Evolutionary conservation across 2,329 filamentous ascomycete species (phyloP).

Genomic region (Fusarium keratoplasticum): DNA sequence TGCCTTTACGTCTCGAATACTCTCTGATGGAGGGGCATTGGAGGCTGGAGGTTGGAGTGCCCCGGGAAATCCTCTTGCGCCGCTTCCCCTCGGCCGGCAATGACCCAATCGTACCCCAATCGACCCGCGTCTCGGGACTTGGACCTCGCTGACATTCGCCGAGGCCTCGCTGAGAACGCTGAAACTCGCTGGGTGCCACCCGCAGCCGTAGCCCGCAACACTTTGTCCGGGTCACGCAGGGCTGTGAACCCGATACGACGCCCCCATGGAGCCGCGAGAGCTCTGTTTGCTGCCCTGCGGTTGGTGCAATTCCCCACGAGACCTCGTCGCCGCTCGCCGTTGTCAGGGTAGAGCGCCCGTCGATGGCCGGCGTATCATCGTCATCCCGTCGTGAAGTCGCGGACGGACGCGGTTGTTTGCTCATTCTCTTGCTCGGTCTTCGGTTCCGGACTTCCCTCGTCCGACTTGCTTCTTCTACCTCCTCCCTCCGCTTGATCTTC

Average conservation of each 20-base stretch:
- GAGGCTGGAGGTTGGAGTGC: slow-evolving; percentile 23
- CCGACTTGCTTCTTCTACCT: slow-evolving; percentile 26
- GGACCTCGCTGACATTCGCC: slow-evolving; percentile 3
- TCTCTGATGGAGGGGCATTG: slow-evolving; percentile 8
- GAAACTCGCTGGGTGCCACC: not conserved
- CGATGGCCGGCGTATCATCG: slow-evolving; percentile 42
- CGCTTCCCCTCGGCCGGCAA: slow-evolving; percentile 46
- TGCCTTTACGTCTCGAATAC: not conserved
- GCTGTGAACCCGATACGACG: slow-evolving; percentile 35
- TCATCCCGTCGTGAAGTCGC: slow-evolving; percentile 38
- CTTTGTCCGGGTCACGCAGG: slow-evolving; percentile 37
- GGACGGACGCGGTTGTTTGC: slow-evolving; percentile 27
- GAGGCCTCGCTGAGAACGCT: not conserved
- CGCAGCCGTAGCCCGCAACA: not conserved
- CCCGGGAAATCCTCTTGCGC: slow-evolving; percentile 53
- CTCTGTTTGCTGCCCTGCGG: slow-evolving; percentile 21
- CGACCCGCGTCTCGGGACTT: slow-evolving; percentile 26
- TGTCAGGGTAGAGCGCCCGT: slow-evolving; percentile 29
- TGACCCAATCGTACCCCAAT: slow-evolving; percentile 32
- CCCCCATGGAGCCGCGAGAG: slow-evolving; percentile 24
- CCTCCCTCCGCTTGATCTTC: slow-evolving; percentile 11
- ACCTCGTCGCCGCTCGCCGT: slow-evolving; percentile 27
- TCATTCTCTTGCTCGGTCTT: slow-evolving; percentile 22
- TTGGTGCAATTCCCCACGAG: slow-evolving; percentile 35
- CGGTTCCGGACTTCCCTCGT: slow-evolving; percentile 32